Evolutionary conservation across 2,329 filamentous ascomycete genomes (phyloP).

Genomic region (Pseudogymnoascus sp.): DNA sequence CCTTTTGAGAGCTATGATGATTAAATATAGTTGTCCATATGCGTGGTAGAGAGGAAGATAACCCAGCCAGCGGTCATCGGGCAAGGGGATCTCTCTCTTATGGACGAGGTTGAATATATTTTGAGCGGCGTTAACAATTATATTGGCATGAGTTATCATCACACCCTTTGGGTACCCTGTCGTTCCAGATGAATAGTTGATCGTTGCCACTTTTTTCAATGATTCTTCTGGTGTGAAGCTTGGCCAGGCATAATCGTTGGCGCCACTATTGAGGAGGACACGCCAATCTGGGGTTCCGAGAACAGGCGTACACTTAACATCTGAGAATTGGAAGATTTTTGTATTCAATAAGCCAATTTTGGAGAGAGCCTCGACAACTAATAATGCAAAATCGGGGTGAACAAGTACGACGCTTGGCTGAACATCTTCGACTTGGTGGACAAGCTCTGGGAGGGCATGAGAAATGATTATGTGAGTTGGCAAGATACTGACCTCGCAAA

Average conservation of each 20-base stretch:
- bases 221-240: constrained; percentile 37
- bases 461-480: not conserved
- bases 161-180: constrained; percentile 44
- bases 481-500: constrained; percentile 32
- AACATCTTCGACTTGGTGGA: constrained; percentile 44
- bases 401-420: constrained; percentile 41
- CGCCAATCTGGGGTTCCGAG: constrained; percentile 53
- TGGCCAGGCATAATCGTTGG: constrained; percentile 52
- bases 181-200: constrained; percentile 45
- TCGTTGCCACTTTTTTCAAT: constrained; percentile 30
- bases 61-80: constrained; percentile 41
- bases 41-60: constrained; percentile 62
- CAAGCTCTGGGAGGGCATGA: constrained; percentile 34
- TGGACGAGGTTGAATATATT: constrained; percentile 36
- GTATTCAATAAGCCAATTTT: constrained; percentile 33
- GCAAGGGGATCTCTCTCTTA: constrained; percentile 24
- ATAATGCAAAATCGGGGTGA: constrained; percentile 38
- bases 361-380: constrained; percentile 35
- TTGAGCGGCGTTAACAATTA: constrained; percentile 43
- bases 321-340: constrained; percentile 42
- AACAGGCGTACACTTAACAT: constrained; percentile 25
- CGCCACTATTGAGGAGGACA: constrained; percentile 49
- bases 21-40: constrained; percentile 46
- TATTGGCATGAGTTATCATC: constrained; percentile 40
- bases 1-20: constrained; percentile 37